A percentile compares a stretch with the other conserved stretches of the same genome.
Evolutionary conservation across 352 stramenopile genomes (phyloP).

Genomic region (Phytophthora sansomeana): DNA sequence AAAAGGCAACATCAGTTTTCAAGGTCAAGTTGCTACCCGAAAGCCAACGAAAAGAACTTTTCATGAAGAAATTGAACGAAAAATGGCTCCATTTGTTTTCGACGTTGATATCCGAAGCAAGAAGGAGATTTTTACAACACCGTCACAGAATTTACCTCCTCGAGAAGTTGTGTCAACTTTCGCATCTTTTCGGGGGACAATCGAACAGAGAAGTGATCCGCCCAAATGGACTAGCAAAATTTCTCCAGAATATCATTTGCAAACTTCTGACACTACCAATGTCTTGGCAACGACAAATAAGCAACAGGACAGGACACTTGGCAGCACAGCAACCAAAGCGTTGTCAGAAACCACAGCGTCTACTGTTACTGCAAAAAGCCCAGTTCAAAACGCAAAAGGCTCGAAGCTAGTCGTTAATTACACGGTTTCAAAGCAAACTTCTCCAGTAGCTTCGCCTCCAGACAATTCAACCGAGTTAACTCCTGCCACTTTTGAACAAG

Average conservation of each 20-base stretch:
- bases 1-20: slow-evolving; percentile 68
- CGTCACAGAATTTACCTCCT: background rate
- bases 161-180: slow-evolving; percentile 43
- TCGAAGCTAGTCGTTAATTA: background rate
- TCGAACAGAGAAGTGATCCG: slow-evolving; percentile 28
- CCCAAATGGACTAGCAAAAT: slow-evolving; percentile 20
- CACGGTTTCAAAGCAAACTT: background rate
- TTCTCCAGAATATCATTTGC: slow-evolving; percentile 4
- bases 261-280: background rate
- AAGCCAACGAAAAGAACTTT: slow-evolving; percentile 23
- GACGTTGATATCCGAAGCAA: slow-evolving; percentile 10
- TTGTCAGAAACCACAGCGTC: background rate
- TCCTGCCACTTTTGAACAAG: background rate
- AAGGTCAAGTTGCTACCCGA: slow-evolving; percentile 43
- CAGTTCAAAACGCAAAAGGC: background rate
- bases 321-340: background rate
- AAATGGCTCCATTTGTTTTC: slow-evolving; percentile 46
- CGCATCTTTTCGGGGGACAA: slow-evolving; percentile 38
- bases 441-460: background rate
- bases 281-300: background rate
- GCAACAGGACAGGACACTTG: background rate
- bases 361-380: background rate
- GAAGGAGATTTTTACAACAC: background rate
- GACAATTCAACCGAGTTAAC: background rate
- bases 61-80: slow-evolving; percentile 39